phyloP scores from a whole-genome alignment of 2,329 filamentous ascomycete genomes.

The Tolypocladium amazonense region DNA sequence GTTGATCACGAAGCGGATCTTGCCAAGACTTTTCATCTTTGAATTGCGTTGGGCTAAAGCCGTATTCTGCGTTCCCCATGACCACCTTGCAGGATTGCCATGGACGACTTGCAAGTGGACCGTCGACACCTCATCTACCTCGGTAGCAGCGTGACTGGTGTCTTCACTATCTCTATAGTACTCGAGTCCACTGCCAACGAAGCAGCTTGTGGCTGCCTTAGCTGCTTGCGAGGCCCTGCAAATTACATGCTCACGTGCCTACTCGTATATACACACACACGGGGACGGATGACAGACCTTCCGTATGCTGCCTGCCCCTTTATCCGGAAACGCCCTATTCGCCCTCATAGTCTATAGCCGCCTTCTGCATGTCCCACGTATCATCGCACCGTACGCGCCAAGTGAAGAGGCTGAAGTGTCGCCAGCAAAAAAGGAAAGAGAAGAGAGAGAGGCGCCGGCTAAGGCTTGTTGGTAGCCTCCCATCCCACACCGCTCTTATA shows the following conservation, averaged over 20 bases:
- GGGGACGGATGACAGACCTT: neutral
- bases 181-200: neutral
- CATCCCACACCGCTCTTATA: neutral
- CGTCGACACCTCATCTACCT: neutral
- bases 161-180: neutral
- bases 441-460: neutral
- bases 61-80: neutral
- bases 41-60: neutral
- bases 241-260: neutral
- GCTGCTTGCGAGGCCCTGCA: neutral
- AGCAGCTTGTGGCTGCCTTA: neutral
- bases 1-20: neutral
- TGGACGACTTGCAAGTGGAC: neutral
- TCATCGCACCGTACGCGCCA: neutral
- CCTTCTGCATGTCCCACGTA: neutral
- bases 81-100: neutral
- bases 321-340: constrained; percentile 1
- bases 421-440: neutral
- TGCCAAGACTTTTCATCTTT: neutral
- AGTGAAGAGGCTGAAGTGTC: neutral
- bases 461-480: neutral
- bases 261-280: neutral
- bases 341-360: constrained; percentile 1
- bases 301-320: neutral
- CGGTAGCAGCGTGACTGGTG: neutral